These are phyloP conservation scores for Plenodomus biglobosus DNA, from an alignment of 2,329 filamentous ascomycete genomes.

Conservation along the genomic window DNA sequence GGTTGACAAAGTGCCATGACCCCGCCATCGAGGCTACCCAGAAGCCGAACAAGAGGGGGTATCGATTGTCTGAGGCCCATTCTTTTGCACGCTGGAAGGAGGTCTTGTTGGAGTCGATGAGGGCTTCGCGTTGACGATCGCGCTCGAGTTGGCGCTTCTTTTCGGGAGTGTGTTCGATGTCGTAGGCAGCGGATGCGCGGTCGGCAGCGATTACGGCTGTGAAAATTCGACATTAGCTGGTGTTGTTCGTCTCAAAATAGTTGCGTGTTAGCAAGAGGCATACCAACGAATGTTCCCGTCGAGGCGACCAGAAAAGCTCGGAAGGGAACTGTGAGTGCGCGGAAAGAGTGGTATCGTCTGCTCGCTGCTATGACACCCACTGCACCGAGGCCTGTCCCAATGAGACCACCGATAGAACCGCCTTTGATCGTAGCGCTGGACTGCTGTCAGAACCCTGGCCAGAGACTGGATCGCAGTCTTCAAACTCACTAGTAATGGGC, in stretches of 20 bases:
- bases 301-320: conserved; percentile 87
- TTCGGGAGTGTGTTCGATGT: conserved; percentile 66
- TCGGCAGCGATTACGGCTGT: conserved; percentile 79
- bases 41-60: conserved; percentile 77
- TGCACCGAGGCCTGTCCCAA: conserved; percentile 68
- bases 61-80: conserved; percentile 79
- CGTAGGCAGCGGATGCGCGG: conserved; percentile 68
- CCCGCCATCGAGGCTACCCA: conserved; percentile 81
- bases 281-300: conserved; percentile 74
- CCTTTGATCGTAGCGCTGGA: conserved; percentile 72
- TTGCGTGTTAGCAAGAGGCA: conserved; percentile 8
- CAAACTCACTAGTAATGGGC: conserved; percentile 72
- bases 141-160: conserved; percentile 36
- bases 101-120: conserved; percentile 58
- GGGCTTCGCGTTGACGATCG: conserved; percentile 37
- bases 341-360: conserved; percentile 74
- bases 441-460: conserved; percentile 12
- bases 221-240: conserved; percentile 13
- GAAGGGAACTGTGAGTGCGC: conserved; percentile 82
- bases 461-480: neutral
- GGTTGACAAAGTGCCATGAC: conserved; percentile 73
- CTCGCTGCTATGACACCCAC: conserved; percentile 68
- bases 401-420: conserved; percentile 69
- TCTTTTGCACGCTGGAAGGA: conserved; percentile 63
- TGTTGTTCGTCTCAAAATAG: neutral